Evolutionary conservation across 2,329 filamentous ascomycete genomes (phyloP), one percentile per base, ranked within the genome.

Genomic region (Onygenales sp.): DNA sequence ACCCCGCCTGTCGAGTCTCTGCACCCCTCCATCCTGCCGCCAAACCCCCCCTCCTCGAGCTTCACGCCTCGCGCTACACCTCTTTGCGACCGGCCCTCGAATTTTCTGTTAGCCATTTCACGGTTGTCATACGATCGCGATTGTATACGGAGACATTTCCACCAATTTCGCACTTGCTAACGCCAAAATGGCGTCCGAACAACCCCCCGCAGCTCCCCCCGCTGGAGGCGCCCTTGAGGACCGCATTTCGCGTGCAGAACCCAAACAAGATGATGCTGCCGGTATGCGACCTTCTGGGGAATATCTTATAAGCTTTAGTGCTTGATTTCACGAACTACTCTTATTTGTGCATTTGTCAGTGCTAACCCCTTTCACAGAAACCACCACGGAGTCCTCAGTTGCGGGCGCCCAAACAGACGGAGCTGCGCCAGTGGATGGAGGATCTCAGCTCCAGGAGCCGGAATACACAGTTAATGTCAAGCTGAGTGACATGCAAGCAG

Each of bases 401-500:
- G 39, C 49, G n/a, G 39, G 21, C 17, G 39, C 6, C 49, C 70
- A 73, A 58, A 62, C 61, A 13, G 74, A 76, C 62, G 74, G 74
- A 35, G 72, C 73, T 33, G 56, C 67, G 14, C 57, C 57, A 14
- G 54, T 56, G 4, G 60, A 65, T 31, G 67, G 68, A 41, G 81
- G 78, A 52, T 81, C 81, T 41, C 65, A 72, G 8, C 73, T 84
- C 9, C 72, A 81, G 21, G 88, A 96, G 69, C 83, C 84, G 3
- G 84, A 87, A 55, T 94, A 87, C 71, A 86, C 93, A 60, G 92
- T 98, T 60, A 86, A 95, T 65, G 89, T 98, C 62, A 93, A 92
- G 71, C 81, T 97, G 55, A 91, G 86, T 63, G 90, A 95, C 66
- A 78, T 95, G 52, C 90, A 96, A 71, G 82, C 83, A 33, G 89